These are phyloP conservation scores for Leccinum pellstonianum DNA, from an alignment of 768 basidiomycete species.

Conservation along the genomic window DNA sequence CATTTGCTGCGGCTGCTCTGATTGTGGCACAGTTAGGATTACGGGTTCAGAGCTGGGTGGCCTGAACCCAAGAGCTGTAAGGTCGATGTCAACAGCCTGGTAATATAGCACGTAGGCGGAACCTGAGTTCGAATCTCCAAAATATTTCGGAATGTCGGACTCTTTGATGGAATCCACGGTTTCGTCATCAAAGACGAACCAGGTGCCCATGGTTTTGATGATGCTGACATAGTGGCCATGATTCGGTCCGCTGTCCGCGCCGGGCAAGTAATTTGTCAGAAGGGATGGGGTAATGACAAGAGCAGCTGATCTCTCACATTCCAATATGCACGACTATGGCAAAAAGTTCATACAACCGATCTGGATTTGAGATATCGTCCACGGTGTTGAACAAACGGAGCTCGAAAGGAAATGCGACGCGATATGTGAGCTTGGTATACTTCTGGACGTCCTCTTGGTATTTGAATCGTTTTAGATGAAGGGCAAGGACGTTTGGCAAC, in stretches of 20 bases:
- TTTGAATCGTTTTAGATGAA: conserved; percentile 98
- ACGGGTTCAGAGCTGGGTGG: conserved; percentile 24
- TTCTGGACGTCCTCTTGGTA: conserved; percentile 89
- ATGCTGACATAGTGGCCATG: conserved; percentile 98
- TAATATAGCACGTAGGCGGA: conserved; percentile 97
- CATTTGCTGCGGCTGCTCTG: conserved; percentile 13
- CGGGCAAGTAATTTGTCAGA: conserved; percentile 16
- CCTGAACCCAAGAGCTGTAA: conserved; percentile 65
- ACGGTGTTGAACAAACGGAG: conserved; percentile 96
- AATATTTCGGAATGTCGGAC: conserved; percentile 88
- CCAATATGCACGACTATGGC: conserved; percentile 99
- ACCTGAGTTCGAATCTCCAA: conserved; percentile 85
- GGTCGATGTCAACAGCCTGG: conserved; percentile 87
- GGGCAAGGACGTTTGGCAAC: conserved; percentile 89
- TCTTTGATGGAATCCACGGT: conserved; percentile 87
- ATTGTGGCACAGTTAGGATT: conserved; percentile 13
- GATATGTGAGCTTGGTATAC: conserved; percentile 94
- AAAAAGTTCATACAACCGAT: conserved; percentile 90
- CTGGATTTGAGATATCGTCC: conserved; percentile 88
- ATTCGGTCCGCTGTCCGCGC: conserved; percentile 76
- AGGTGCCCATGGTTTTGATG: conserved; percentile 78
- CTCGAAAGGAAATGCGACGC: conserved; percentile 94
- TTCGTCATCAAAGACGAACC: conserved; percentile 97
- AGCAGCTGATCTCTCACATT: conserved; percentile 61
- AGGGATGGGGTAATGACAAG: conserved; percentile 3